Evolutionary conservation across 768 basidiomycete species (phyloP).

Genomic region (Tricholoma matsutake): DNA sequence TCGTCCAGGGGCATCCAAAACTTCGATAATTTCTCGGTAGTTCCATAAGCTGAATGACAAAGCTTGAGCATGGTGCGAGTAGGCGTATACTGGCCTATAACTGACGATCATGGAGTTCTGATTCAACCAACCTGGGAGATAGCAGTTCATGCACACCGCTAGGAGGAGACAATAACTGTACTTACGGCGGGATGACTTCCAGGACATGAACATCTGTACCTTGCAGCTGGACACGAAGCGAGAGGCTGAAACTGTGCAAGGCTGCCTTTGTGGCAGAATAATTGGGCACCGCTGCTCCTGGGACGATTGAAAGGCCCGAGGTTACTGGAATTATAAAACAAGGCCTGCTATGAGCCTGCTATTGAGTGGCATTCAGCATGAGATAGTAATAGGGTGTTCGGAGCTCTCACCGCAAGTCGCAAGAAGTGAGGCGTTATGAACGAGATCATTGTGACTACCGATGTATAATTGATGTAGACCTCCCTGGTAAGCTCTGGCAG

Average conservation of each 20-base stretch:
- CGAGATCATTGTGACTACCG: slow-evolving; percentile 45
- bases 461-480: slow-evolving; percentile 52
- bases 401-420: slow-evolving; percentile 42
- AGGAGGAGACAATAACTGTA: slow-evolving; percentile 6
- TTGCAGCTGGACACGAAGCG: slow-evolving; percentile 44
- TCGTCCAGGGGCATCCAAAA: slow-evolving; percentile 53
- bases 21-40: slow-evolving; percentile 42
- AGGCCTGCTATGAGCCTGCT: slow-evolving; percentile 41
- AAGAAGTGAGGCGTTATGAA: slow-evolving; percentile 54
- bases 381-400: background rate
- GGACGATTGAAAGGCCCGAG: slow-evolving; percentile 48
- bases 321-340: slow-evolving; percentile 51
- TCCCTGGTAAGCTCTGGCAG: slow-evolving; percentile 41
- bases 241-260: slow-evolving; percentile 47
- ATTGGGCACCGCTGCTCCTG: slow-evolving; percentile 39
- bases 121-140: slow-evolving; percentile 48
- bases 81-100: background rate
- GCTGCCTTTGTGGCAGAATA: slow-evolving; percentile 62
- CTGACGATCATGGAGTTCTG: slow-evolving; percentile 59
- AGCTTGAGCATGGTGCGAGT: background rate
- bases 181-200: slow-evolving; percentile 59
- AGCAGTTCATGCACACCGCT: background rate
- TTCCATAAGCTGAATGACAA: slow-evolving; percentile 45
- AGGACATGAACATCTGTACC: slow-evolving; percentile 50
- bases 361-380: background rate